These are phyloP conservation scores for Kwoniella dejecticola DNA, from an alignment of 768 basidiomycete species.

Conservation along the genomic window DNA sequence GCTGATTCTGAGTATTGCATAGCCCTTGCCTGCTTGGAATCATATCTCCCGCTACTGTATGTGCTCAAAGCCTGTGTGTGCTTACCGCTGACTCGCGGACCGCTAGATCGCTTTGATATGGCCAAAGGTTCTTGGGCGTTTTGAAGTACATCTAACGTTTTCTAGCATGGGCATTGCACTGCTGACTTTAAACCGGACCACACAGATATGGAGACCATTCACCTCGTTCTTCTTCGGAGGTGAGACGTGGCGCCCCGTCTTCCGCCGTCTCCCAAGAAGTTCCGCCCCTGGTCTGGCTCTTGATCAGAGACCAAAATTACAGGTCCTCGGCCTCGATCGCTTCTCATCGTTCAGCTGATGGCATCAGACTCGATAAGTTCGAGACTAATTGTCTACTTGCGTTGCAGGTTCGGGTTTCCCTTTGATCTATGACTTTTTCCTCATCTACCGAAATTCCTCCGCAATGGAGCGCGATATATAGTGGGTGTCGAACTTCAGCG, in stretches of 20 bases:
- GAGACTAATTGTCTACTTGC: no score
- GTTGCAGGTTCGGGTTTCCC: conserved; percentile 53
- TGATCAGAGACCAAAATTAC: no score
- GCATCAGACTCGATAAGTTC: no score
- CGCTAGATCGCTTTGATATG: conserved; percentile 46
- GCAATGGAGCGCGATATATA: conserved; percentile 47
- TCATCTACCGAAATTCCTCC: conserved; percentile 53
- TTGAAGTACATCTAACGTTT: conserved; percentile 32
- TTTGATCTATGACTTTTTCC: conserved; percentile 52
- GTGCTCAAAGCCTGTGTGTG: background rate
- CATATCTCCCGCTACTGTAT: conserved; percentile 31
- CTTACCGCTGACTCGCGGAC: background rate
- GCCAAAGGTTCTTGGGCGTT: conserved; percentile 31
- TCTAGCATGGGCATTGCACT: background rate
- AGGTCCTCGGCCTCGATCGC: no score
- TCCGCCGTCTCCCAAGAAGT: conserved; percentile 52
- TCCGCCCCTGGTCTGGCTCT: no score
- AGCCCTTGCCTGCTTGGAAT: conserved; percentile 49
- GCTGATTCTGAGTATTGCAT: no score
- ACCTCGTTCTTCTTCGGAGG: conserved; percentile 55
- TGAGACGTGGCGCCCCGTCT: conserved; percentile 51
- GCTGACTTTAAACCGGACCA: no score
- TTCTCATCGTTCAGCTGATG: no score
- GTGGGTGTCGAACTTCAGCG: conserved; percentile 37
- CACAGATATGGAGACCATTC: conserved; percentile 49